Evolutionary conservation across 2,329 filamentous ascomycete genomes (phyloP).

Genomic region (Neophaeococcomyces aloes): DNA sequence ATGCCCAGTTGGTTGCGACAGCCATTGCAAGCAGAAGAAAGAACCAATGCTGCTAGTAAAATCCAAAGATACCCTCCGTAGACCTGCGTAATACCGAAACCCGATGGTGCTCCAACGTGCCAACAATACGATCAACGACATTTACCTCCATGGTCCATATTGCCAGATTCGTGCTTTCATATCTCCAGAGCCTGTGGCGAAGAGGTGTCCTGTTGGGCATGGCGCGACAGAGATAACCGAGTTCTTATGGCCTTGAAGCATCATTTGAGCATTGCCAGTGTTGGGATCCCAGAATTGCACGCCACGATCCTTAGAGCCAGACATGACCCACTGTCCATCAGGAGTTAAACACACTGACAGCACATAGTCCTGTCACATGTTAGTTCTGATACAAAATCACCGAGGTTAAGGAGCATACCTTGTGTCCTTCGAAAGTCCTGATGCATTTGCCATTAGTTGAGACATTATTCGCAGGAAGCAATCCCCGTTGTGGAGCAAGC

Average conservation of each 20-base stretch:
- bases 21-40: no score
- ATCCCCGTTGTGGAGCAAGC: slow-evolving; percentile 59
- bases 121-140: not conserved
- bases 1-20: no score
- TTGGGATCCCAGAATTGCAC: slow-evolving; percentile 98
- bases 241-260: slow-evolving; percentile 98
- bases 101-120: not conserved
- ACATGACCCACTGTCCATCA: slow-evolving; percentile 90
- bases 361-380: slow-evolving; percentile 67
- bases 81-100: no score
- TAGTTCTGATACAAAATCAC: slow-evolving; percentile 14
- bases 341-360: slow-evolving; percentile 91
- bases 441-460: slow-evolving; percentile 86
- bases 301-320: slow-evolving; percentile 90
- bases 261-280: slow-evolving; percentile 87
- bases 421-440: slow-evolving; percentile 93
- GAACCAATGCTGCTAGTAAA: no score
- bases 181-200: slow-evolving; percentile 93
- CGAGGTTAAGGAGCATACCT: slow-evolving; percentile 42
- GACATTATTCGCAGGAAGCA: slow-evolving; percentile 50
- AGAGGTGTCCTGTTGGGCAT: slow-evolving; percentile 75
- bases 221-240: slow-evolving; percentile 96
- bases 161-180: slow-evolving; percentile 98
- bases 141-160: slow-evolving; percentile 35
- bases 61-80: no score